Percentiles rank a stretch among this genome's conserved stretches.
These are phyloP conservation scores for Colletotrichum cordylinicola DNA, from an alignment of 2,329 filamentous ascomycete species.

Conservation along the genomic window DNA sequence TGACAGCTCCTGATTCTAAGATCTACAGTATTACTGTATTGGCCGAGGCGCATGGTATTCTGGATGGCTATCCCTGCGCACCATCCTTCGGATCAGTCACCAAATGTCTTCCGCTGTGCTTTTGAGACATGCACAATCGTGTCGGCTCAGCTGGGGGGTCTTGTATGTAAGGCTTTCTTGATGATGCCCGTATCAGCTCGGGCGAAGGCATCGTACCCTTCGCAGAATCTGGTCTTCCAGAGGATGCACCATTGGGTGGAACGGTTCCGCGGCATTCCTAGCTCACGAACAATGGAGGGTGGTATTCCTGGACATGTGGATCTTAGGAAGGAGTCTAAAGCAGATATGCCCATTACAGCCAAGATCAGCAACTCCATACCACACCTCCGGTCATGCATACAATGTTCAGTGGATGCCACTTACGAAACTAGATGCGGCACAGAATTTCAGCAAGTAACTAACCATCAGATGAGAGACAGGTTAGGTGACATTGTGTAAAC, in stretches of 20 bases:
- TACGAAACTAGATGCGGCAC: neutral
- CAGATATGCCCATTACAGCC: neutral
- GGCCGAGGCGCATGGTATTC: neutral
- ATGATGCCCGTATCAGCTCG: neutral
- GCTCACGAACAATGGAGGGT: neutral
- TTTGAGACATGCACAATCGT: neutral
- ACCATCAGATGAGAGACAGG: neutral
- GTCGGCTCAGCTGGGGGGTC: constrained; percentile 4
- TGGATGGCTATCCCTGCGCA: neutral
- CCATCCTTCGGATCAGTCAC: neutral
- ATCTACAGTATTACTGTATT: neutral
- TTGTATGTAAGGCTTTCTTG: neutral
- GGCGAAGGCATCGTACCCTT: neutral
- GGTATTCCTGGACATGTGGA: neutral
- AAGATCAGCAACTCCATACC: neutral
- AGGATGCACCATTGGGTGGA: neutral
- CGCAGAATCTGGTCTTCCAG: neutral
- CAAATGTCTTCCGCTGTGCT: neutral
- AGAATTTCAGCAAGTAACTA: neutral
- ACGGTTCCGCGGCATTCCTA: neutral
- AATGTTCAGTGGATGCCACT: neutral
- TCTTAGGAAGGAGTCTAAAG: neutral
- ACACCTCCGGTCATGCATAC: neutral
- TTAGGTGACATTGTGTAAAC: neutral
- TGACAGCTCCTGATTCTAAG: neutral